Evolutionary conservation across 306 rosid genomes (phyloP).

Genomic region (Pyrus pyrifolia): DNA sequence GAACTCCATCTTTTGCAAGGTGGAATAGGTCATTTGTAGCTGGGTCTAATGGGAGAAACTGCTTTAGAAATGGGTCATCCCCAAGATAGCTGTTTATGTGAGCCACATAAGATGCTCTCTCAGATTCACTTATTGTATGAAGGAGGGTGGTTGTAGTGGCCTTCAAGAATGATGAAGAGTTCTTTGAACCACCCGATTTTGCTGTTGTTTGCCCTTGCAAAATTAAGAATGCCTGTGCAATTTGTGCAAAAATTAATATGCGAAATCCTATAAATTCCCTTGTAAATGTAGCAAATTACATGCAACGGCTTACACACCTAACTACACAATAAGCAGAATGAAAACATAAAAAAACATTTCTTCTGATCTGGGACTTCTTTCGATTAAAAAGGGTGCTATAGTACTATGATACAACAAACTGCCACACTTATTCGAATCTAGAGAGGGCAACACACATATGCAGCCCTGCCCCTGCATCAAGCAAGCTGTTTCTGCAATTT

Average conservation of each 20-base stretch:
- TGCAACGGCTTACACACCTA: not conserved
- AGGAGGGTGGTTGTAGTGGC: constrained; percentile 83
- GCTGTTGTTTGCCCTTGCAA: constrained; percentile 49
- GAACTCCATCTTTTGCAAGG: constrained; percentile 85
- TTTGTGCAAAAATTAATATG: constrained; percentile 16
- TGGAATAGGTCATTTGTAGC: constrained; percentile 58
- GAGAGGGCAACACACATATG: not conserved
- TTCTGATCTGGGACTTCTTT: not conserved
- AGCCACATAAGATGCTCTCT: constrained; percentile 73
- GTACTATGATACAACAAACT: not conserved
- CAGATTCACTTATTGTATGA: constrained; percentile 88
- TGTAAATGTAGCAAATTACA: constrained; percentile 4
- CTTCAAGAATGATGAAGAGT: constrained; percentile 79
- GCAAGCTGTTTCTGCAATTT: not conserved
- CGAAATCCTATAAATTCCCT: constrained; percentile 9
- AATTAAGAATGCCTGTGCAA: constrained; percentile 59
- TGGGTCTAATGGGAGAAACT: constrained; percentile 79
- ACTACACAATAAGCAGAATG: not conserved
- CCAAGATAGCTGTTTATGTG: constrained; percentile 93
- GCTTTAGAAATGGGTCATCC: constrained; percentile 75
- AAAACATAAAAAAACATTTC: not conserved
- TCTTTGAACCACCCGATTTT: constrained; percentile 55
- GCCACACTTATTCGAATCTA: not conserved
- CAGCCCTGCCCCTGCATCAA: not conserved
- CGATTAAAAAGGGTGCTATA: not conserved